Base-by-base conservation (phyloP, 805 yeast genomes). In the Myxozyma nipponensis region DNA sequence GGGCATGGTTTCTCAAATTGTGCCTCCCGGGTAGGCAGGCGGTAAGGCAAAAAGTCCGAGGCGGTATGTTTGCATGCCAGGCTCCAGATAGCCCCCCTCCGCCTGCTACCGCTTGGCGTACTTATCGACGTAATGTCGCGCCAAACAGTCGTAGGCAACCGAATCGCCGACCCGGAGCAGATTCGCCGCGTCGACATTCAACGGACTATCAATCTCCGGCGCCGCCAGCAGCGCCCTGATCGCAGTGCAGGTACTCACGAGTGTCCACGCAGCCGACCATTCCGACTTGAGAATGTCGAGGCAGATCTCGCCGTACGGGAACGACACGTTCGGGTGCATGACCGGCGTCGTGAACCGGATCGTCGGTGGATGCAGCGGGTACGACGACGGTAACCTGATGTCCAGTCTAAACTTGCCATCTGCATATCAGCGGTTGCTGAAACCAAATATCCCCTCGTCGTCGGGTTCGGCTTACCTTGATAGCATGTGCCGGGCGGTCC, bases 341-440 rank as follows among this genome's bases (percentile, higher is more conserved):
- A 63, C 67, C 18, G 46, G 57, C 18, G 64, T 62, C n/a, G 36
- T 46, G 55, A 78, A 79, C 39, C 55, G 59, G 58, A 78, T 71
- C 10, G 52, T 62, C 3, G 83, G 83, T 0, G 83, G 82, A 34
- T 64, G 62, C 13, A 71, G 62, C 1, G 83, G 83, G 59, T 78
- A 78, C 25, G 62, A 61, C 4, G 49, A 39, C 3, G 74, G 70
- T 3, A 77, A 69, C 10, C 42, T 41, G 30, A 78, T 77, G 13
- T 61, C 63, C 15, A 78, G 63, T 34, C 57, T 60, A 82, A 82
- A 79, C 47, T 65, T 62, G 13, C 83, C 83, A 30, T 72, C 70
- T 57, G 73, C 76, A 58, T 68, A 28, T 28, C n/a, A n/a, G n/a
- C n/a, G n/a, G n/a, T n/a, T n/a, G n/a, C n/a, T n/a, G n/a, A n/a